These are phyloP conservation scores for Capillidium heterosporum DNA, from an alignment of 371 early-diverging fungal species.

Conservation along the genomic window DNA sequence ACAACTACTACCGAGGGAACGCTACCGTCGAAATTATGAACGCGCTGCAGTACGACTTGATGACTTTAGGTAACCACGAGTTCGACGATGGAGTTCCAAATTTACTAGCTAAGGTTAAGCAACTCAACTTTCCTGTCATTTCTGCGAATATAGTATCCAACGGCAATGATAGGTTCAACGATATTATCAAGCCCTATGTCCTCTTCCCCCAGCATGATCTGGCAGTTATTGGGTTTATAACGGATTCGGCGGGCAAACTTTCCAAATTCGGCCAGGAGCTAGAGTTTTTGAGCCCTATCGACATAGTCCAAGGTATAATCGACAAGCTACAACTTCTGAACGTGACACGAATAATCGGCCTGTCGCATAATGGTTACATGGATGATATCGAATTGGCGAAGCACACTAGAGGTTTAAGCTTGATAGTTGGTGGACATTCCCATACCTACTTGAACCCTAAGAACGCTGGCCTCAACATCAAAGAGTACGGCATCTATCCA, in stretches of 20 bases:
- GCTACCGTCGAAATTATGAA: slow-evolving; percentile 32
- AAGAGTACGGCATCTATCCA: slow-evolving; percentile 19
- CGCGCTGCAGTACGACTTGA: slow-evolving; percentile 25
- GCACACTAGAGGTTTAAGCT: slow-evolving; percentile 21
- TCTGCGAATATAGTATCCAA: slow-evolving; percentile 37
- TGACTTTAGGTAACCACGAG: slow-evolving; percentile 52
- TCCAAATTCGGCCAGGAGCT: slow-evolving; percentile 23
- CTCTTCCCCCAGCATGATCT: slow-evolving; percentile 34
- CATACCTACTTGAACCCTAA: slow-evolving; percentile 35
- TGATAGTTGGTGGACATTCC: slow-evolving; percentile 57
- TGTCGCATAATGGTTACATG: slow-evolving; percentile 51
- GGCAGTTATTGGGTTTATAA: slow-evolving; percentile 44
- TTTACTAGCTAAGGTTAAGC: slow-evolving; percentile 21
- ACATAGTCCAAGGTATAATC: slow-evolving; percentile 29
- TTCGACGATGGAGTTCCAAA: slow-evolving; percentile 38
- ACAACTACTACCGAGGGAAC: slow-evolving; percentile 26
- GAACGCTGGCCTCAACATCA: slow-evolving; percentile 14
- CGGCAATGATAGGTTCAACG: slow-evolving; percentile 18
- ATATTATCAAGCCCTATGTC: slow-evolving; percentile 39
- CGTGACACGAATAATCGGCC: slow-evolving; percentile 27
- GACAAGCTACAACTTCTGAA: slow-evolving; percentile 22
- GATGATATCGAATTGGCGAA: slow-evolving; percentile 36
- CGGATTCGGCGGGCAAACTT: slow-evolving; percentile 31
- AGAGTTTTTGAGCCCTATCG: slow-evolving; percentile 23
- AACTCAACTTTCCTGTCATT: slow-evolving; percentile 36